Percentiles rank a stretch among this genome's conserved stretches.
These are phyloP conservation scores for Gracilaria caudata DNA, from an alignment of 23 red algal genomes.

Conservation along the genomic window DNA sequence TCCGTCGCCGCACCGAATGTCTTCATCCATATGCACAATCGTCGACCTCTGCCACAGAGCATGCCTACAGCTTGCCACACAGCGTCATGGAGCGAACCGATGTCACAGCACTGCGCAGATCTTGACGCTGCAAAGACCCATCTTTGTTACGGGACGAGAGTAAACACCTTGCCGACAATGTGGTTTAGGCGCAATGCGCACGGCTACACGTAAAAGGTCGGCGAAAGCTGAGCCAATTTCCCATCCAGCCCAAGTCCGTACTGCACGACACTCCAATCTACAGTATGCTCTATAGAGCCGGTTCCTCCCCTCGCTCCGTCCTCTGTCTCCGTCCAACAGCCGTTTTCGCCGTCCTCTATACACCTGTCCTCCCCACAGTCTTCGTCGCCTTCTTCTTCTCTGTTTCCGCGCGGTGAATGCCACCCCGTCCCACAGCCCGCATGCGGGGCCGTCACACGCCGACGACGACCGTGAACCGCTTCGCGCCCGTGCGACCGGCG, in stretches of 20 bases:
- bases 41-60: too few relatives aligned
- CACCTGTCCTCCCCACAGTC: neutral
- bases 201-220: neutral
- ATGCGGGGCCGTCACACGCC: neutral
- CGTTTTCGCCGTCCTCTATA: neutral
- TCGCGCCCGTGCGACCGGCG: neutral
- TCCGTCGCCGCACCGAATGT: too few relatives aligned
- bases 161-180: neutral
- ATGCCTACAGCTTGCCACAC: too few relatives aligned
- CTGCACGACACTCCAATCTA: neutral
- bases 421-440: neutral
- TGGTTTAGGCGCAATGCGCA: neutral
- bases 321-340: neutral
- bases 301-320: neutral
- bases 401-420: neutral
- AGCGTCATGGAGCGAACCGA: too few relatives aligned
- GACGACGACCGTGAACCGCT: neutral
- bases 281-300: neutral
- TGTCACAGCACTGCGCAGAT: too few relatives aligned
- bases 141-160: too few relatives aligned
- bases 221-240: slow-evolving; percentile 25
- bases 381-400: neutral
- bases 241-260: slow-evolving; percentile 12
- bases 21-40: too few relatives aligned
- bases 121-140: too few relatives aligned